Conservation (phyloP, 2,329 filamentous ascomycete genomes). For the Alternaria longipes region DNA sequence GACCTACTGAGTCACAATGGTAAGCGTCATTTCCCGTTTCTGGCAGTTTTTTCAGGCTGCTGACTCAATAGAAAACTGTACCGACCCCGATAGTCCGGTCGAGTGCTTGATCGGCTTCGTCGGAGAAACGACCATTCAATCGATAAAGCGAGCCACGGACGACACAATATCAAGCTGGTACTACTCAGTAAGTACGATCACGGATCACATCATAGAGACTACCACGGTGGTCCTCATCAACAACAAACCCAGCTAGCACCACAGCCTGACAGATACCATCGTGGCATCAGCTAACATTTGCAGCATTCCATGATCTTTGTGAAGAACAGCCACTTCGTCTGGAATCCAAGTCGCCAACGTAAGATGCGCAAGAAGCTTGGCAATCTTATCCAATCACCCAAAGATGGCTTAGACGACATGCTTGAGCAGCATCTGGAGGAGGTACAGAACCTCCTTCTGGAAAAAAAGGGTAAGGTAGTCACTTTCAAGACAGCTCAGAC, state of each 20-base stretch:
- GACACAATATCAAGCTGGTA: slow-evolving; percentile 88
- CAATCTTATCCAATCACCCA: slow-evolving; percentile 57
- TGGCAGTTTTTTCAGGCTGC: not conserved
- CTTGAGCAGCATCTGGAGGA: slow-evolving; percentile 61
- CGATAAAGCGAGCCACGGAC: slow-evolving; percentile 70
- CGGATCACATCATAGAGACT: not conserved
- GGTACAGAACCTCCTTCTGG: slow-evolving; percentile 58
- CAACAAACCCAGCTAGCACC: not conserved
- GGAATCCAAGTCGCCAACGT: slow-evolving; percentile 67
- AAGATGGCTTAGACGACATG: slow-evolving; percentile 64
- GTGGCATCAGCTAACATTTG: slow-evolving; percentile 3
- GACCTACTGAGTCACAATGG: slow-evolving; percentile 80
- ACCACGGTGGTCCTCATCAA: not conserved
- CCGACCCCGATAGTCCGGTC: slow-evolving; percentile 63
- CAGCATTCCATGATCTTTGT: slow-evolving; percentile 81
- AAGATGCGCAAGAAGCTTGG: slow-evolving; percentile 68
- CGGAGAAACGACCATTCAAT: slow-evolving; percentile 74
- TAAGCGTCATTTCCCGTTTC: slow-evolving; percentile 48
- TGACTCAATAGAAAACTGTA: slow-evolving; percentile 62
- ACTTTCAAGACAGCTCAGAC: not conserved
- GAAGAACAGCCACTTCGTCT: slow-evolving; percentile 76
- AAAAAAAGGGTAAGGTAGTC: slow-evolving; percentile 39
- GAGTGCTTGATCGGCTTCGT: slow-evolving; percentile 83
- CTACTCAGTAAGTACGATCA: slow-evolving; percentile 62
- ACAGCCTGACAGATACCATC: not conserved